Base-by-base conservation (phyloP, 2,329 filamentous ascomycete species). In the Calonectria crousiana region DNA sequence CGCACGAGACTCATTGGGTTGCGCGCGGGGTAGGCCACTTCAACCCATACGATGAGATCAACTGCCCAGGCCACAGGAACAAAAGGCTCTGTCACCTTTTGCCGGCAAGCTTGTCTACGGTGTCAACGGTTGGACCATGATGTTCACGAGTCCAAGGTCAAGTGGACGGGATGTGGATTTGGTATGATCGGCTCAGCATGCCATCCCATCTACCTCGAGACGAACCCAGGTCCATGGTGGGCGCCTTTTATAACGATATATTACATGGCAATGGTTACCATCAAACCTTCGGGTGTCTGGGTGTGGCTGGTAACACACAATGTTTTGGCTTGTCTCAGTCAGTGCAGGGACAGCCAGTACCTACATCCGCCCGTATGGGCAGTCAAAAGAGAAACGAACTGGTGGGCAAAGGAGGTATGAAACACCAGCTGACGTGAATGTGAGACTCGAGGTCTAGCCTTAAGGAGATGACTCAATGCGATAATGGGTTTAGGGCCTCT, bases 391-490 rank as follows among this genome's bases (percentile, higher is more conserved):
- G 65, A 65, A 70, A 70, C 68, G 68, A 70, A 70, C 58, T 51
- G 66, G 69, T 67, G 62, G 69, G 64, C 44, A 51, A 41, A 47
- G 30, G 44, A 32, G 38, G 62, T 41, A 52, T 72, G 69, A 67
- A 72, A 72, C 69, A 58, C 41, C 65, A 67, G 65, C 68, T 65
- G 68, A 65, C 68, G 32, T 62, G 47, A 53, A 70, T 32, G 26
- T 70, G 68, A 70, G 68, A 70, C 68, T 64, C 58, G 67, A 38
- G 62, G 62, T 49, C 38, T 30, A 26, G 32, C 11, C 32, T 65
- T 28, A 10, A 47, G 49, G 69, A 67, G 69, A 72, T 67, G 69
- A 67, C 64, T 72, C 69, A 72, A 72, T 72, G 69, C 69, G 30
- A 30, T 26, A 64, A 64, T 30, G 36, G 60, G 60, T 47, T 60